Evolutionary conservation across 1,284 basidiomycete species (phyloP), one percentile per base, ranked within the genome.

Genomic region (Ceratobasidium sp.): DNA sequence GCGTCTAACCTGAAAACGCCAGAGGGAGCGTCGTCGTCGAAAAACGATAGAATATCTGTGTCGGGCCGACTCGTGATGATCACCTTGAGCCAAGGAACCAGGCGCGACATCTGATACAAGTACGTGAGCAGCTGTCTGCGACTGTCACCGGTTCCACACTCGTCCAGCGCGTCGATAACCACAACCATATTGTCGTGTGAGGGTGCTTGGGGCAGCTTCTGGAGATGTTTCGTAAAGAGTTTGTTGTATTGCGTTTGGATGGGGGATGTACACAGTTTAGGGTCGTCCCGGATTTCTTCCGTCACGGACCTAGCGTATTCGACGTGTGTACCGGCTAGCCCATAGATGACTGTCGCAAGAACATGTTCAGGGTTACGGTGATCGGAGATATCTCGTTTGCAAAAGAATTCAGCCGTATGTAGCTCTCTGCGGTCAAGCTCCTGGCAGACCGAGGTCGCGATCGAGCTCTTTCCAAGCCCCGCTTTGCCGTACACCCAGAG

Each of bases 341-440:
- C 48, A 24, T 66, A 51, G 17, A 59, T 69, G 19, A 75, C 27
- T 1, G 75, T 63, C 9, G 47, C 36, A 22, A 74, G 31, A 4
- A 75, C 69, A 22, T 33, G 48, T 1, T 36, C 9, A n/a, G 75
- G 69, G 27, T 73, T 45, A 15, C 69, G 60, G 8, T 31, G 48
- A n/a, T 72, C 67, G 1, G 47, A 47, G 33, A n/a, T 57, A 59
- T 73, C 78, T 0, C 81, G 77, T 5, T 81, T 80, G 59, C 80
- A 83, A 77, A 82, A 83, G 19, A 56, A 59, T 2, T 77, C 80
- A 1, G 81, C 81, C 3, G 79, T 81, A 4, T 81, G 80, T 4
- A 22, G 41, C 3, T 73, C 50, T 31, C 64, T 19, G 11, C 29
- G 36, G 14, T 57, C 45, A 27, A 66, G 75, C 4, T 67, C 31